These are phyloP conservation scores for Solanum infundibuliforme DNA, from an alignment of 257 asterid species.

Conservation along the genomic window DNA sequence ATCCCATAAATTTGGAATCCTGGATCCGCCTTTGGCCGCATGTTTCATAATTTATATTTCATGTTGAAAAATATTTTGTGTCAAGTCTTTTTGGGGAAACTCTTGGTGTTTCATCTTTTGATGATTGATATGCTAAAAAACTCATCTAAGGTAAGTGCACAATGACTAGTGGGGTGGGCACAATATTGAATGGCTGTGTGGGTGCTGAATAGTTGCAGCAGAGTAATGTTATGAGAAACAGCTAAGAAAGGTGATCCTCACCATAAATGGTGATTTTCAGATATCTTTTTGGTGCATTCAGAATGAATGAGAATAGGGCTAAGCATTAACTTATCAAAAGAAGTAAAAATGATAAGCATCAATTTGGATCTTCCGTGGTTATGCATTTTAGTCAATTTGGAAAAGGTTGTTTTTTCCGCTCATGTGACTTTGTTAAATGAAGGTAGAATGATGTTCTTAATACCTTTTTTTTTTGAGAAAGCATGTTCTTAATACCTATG, in stretches of 20 bases:
- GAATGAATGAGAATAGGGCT: background rate
- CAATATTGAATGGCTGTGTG: background rate
- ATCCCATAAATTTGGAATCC: background rate
- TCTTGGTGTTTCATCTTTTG: background rate
- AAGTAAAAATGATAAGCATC: background rate
- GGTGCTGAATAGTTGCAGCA: background rate
- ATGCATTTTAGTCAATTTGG: background rate
- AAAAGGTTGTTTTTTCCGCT: background rate
- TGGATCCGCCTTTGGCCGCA: background rate
- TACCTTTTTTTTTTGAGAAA: background rate
- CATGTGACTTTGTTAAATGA: background rate
- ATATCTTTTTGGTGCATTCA: background rate
- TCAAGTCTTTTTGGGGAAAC: background rate
- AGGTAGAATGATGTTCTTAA: background rate
- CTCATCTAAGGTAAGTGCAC: background rate
- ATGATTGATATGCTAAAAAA: background rate
- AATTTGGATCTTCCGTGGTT: background rate
- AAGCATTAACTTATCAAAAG: background rate
- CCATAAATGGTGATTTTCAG: background rate
- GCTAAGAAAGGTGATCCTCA: background rate
- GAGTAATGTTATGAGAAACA: background rate
- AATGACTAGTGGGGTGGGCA: background rate
- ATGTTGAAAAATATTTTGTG: background rate
- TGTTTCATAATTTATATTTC: background rate
- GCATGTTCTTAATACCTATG: background rate